These are phyloP conservation scores for Boletus reticuloceps DNA, from an alignment of 768 basidiomycete genomes.

Conservation along the genomic window DNA sequence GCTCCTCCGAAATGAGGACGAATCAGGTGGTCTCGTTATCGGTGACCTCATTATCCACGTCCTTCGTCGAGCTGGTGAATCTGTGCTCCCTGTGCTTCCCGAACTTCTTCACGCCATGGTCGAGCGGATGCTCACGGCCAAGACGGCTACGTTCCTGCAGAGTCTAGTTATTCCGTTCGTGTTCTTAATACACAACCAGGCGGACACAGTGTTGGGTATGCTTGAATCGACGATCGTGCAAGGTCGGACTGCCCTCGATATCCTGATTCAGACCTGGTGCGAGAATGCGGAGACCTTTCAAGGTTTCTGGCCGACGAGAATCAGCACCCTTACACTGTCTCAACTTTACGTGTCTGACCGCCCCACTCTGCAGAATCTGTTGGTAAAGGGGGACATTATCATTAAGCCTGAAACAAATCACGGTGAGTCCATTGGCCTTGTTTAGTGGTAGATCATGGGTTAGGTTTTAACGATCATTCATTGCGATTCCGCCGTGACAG, in stretches of 20 bases:
- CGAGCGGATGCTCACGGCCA: conserved; percentile 73
- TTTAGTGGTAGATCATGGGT: conserved; percentile 3
- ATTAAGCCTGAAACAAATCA: conserved; percentile 77
- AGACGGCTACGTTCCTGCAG: conserved; percentile 91
- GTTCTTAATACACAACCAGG: conserved; percentile 86
- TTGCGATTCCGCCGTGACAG: conserved; percentile 42
- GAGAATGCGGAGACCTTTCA: conserved; percentile 94
- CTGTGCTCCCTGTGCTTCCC: conserved; percentile 81
- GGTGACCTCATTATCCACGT: conserved; percentile 96
- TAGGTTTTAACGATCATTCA: conserved; percentile 12
- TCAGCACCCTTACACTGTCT: conserved; percentile 80
- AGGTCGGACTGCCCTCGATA: conserved; percentile 69
- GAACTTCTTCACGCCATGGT: conserved; percentile 86
- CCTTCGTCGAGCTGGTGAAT: conserved; percentile 76
- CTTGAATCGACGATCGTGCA: conserved; percentile 66
- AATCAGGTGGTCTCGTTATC: conserved; percentile 89
- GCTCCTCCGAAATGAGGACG: conserved; percentile 75
- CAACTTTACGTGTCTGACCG: conserved; percentile 68
- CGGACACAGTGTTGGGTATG: conserved; percentile 72
- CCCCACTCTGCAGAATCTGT: conserved; percentile 61
- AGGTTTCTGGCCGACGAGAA: conserved; percentile 88
- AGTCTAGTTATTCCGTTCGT: conserved; percentile 92
- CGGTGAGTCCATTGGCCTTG: conserved; percentile 49
- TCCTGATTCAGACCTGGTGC: conserved; percentile 91
- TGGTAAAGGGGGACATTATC: conserved; percentile 91